Base-by-base conservation (phyloP, 768 basidiomycete species). In the Asterophora parasitica region DNA sequence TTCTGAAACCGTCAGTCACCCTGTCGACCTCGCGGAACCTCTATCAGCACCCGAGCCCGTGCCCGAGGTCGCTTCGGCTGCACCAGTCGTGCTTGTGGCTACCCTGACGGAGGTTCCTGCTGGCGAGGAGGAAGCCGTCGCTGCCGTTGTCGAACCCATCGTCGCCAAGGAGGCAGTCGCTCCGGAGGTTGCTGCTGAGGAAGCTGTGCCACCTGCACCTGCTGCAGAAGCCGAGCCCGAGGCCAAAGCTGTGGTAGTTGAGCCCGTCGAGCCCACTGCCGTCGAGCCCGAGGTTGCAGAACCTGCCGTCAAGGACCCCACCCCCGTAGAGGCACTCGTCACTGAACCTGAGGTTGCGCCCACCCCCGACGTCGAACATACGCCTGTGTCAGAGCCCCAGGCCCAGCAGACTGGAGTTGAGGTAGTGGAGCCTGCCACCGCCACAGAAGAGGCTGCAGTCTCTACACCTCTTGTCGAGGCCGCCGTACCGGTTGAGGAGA, bases 161-260 rank as follows among this genome's bases (percentile, higher is more conserved):
- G 48, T 37, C 7, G 53, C 49, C 19, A 61, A 57, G 28, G 42
- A 52, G 2, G 53, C 39, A 33, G 36, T 44, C 30, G 6, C 11
- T 1, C 33, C 45, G 13, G 41, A 51, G 33, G 17, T 11, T 11
- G 9, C 16, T 32, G 32, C 32, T 4, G 33, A 34, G 4, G 33
- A 20, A 34, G 20, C 27, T n/a, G 39, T 15, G 5, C n/a, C 31
- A 35, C 11, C 20, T n/a, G 32, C 20, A 9, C 33, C 31, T 1
- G 20, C 20, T 7, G 16, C 40, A 1, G 32, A 19, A 13, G 39
- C 23, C n/a, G 34, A 15, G 5, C 40, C 16, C 16, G 51, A 42
- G 17, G 41, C 30, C 20, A 16, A 34, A 19, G 10, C 12, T 3
- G 37, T 20, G 37, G 23, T 39, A 26, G 33, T 52, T 11, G 38